These are phyloP conservation scores for Drosera capensis DNA, from an alignment of 148 eudicot species.

Conservation along the genomic window DNA sequence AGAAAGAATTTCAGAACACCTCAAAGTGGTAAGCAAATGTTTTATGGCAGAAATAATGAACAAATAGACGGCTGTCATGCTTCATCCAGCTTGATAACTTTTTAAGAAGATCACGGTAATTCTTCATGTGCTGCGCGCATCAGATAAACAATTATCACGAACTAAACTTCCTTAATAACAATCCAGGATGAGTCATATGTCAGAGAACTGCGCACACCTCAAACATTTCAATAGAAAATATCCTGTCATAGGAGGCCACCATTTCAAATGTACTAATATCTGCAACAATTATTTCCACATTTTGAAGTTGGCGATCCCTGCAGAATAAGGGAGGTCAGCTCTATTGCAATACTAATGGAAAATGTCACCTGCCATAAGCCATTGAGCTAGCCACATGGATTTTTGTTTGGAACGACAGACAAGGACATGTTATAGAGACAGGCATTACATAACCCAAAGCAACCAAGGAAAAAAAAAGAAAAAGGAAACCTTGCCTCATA, in stretches of 20 bases:
- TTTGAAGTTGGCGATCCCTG: slow-evolving; percentile 66
- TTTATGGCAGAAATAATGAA: slow-evolving; percentile 92
- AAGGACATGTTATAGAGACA: too few relatives aligned
- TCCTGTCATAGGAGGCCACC: slow-evolving; percentile 73
- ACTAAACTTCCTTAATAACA: background rate
- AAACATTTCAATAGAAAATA: slow-evolving; percentile 92
- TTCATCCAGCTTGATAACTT: slow-evolving; percentile 92
- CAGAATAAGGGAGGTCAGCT: too few relatives aligned
- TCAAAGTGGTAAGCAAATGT: slow-evolving; percentile 85
- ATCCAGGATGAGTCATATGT: background rate
- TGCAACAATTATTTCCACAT: slow-evolving; percentile 71
- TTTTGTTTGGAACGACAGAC: too few relatives aligned
- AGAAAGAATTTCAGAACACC: slow-evolving; percentile 20
- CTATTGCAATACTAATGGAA: too few relatives aligned
- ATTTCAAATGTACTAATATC: slow-evolving; percentile 77
- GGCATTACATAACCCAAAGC: too few relatives aligned
- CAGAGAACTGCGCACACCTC: slow-evolving; percentile 40
- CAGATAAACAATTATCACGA: slow-evolving; percentile 4
- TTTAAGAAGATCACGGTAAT: slow-evolving; percentile 71
- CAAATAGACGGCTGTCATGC: slow-evolving; percentile 65
- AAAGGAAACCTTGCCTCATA: background rate
- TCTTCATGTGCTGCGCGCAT: slow-evolving; percentile 90
- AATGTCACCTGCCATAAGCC: too few relatives aligned
- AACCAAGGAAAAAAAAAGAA: slow-evolving; percentile 6
- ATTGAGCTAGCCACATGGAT: too few relatives aligned